These are phyloP conservation scores for Penicillium paxilli DNA, from an alignment of 495 filamentous ascomycete genomes.

Conservation along the genomic window DNA sequence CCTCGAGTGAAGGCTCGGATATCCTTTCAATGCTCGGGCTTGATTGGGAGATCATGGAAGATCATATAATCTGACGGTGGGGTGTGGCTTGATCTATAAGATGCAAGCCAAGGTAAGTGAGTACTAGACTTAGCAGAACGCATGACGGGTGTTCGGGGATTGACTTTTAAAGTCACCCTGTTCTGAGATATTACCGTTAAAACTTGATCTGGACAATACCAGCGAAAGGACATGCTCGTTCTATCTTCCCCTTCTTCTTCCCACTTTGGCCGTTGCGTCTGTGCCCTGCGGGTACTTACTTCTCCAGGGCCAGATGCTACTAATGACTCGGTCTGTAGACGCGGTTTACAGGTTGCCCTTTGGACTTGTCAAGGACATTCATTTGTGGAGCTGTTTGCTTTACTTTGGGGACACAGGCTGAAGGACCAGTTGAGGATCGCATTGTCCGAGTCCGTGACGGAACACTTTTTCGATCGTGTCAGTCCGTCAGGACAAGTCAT, in stretches of 20 bases:
- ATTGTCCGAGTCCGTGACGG: neutral
- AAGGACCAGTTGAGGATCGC: neutral
- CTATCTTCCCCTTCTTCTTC: constrained; percentile 12
- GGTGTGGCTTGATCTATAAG: neutral
- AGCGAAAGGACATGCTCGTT: constrained; percentile 53
- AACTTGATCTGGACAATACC: constrained; percentile 58
- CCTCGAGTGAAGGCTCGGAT: neutral
- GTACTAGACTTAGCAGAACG: constrained; percentile 17
- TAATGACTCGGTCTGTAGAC: neutral
- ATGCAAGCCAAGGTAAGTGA: constrained; percentile 15
- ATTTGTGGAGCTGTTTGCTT: neutral
- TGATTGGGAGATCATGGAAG: neutral
- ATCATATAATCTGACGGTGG: neutral
- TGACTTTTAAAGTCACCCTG: constrained; percentile 27
- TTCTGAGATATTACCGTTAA: constrained; percentile 53
- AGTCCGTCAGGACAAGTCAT: neutral
- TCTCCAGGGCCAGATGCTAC: neutral
- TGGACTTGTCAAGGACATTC: neutral
- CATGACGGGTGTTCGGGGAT: constrained; percentile 43
- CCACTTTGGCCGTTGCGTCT: constrained; percentile 1
- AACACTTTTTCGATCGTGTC: neutral
- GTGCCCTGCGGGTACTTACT: neutral
- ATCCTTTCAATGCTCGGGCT: neutral
- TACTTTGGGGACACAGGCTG: neutral
- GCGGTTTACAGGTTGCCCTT: neutral